Percentiles rank a stretch among this genome's conserved stretches.
These are phyloP conservation scores for Phytophthora tentaculata DNA, from an alignment of 352 stramenopile species.

Conservation along the genomic window DNA sequence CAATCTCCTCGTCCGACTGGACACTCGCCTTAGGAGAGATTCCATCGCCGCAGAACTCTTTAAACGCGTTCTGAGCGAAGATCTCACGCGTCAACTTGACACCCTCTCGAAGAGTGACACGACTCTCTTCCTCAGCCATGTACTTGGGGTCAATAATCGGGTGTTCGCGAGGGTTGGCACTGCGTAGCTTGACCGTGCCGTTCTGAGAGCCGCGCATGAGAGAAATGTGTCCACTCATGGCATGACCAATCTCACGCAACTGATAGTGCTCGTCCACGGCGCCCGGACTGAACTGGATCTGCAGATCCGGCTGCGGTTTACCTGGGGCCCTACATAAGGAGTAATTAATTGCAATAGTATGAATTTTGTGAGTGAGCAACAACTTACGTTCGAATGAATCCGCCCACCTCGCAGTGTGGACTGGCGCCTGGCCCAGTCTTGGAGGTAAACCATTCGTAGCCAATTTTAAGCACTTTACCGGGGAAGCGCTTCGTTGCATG, in stretches of 20 bases:
- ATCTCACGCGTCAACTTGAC: constrained; percentile 84
- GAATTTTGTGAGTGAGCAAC: not conserved
- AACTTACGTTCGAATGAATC: constrained; percentile 79
- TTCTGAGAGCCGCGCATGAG: constrained; percentile 85
- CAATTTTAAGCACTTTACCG: constrained; percentile 79
- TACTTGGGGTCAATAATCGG: constrained; percentile 89
- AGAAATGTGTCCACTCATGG: constrained; percentile 84
- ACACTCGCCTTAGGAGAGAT: constrained; percentile 64
- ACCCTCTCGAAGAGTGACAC: constrained; percentile 70
- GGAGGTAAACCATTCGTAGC: constrained; percentile 71
- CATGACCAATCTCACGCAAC: constrained; percentile 51
- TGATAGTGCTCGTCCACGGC: constrained; percentile 47
- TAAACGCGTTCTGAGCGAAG: constrained; percentile 84
- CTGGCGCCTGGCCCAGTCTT: constrained; percentile 67
- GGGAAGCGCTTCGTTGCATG: constrained; percentile 85
- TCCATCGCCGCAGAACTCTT: constrained; percentile 75
- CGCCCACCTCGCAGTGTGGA: constrained; percentile 80
- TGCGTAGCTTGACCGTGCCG: constrained; percentile 76
- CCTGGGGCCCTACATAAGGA: constrained; percentile 47
- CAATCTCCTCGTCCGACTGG: constrained; percentile 70
- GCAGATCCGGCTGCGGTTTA: constrained; percentile 78
- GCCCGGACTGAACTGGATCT: constrained; percentile 86
- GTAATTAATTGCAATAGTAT: not conserved
- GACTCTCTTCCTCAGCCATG: constrained; percentile 68
- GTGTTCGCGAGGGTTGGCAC: constrained; percentile 65